Base-by-base conservation (phyloP, 208 protist species). In the Leishmania gerbilli region DNA sequence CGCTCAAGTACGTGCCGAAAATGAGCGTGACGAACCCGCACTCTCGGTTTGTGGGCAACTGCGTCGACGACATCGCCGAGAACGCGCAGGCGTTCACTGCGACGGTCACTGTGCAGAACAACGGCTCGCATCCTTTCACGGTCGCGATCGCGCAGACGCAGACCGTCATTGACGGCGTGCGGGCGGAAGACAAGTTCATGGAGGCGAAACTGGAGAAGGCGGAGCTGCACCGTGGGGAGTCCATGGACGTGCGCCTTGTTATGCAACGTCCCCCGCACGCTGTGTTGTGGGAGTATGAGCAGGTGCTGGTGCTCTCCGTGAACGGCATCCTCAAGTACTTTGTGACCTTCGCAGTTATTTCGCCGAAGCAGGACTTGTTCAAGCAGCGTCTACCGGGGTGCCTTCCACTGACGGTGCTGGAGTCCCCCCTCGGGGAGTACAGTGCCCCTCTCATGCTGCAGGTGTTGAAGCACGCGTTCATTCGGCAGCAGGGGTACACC, bases 391-490 rank as follows among this genome's bases (percentile, higher is more conserved):
- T 95, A 65, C 94, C 94, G 31, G 76, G 80, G 37, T 97, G 91
- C 71, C 81, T 97, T 67, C 81, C 91, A 40, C 83, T 97, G 68
- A 79, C 71, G 2, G 92, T 97, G 80, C 75, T 82, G 71, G 81
- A 90, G 79, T 97, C 94, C 21, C 91, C 90, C 11, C 84, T 97
- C 4, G 93, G 93, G 34, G 81, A 83, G 34, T 97, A 97, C 87
- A 80, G 56, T 51, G 91, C 90, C 31, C 94, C 94, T 64, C 69
- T 97, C 60, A 87, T 95, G 88, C 85, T 97, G 79, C 94, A 97
- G 86, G 64, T 95, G 49, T 82, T 97, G 51, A 95, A 95, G 80
- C 91, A 95, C 78, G 90, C 90, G 72, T 87, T 97, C 71, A 88
- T 97, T 56, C 87, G 83, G 31, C 90, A 95, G 79, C 85, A 93